Conservation (phyloP, 139 green algal genomes). For the Auxenochlorella pyrenoidosa region DNA sequence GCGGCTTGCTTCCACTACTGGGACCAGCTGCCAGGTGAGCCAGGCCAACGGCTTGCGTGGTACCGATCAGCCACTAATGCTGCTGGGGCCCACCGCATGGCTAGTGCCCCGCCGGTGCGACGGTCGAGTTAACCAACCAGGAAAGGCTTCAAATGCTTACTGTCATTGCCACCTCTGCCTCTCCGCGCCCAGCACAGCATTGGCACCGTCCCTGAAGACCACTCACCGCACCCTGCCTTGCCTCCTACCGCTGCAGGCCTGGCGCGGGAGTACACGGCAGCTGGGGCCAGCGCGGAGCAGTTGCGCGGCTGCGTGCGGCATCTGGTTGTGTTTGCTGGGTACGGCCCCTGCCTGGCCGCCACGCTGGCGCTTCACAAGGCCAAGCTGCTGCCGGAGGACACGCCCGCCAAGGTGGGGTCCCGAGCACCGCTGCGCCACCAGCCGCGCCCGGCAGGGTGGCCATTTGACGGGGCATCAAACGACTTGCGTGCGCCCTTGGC, state of each 20-base stretch:
- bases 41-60: too few relatives aligned
- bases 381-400: slow-evolving; percentile 50
- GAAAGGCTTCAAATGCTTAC: too few relatives aligned
- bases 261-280: slow-evolving; percentile 25
- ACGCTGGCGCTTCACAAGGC: slow-evolving; percentile 60
- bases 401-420: slow-evolving; percentile 58
- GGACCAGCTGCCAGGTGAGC: slow-evolving; percentile 45
- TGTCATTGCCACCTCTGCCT: too few relatives aligned
- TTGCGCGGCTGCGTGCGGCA: slow-evolving; percentile 58
- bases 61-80: too few relatives aligned
- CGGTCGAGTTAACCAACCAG: too few relatives aligned
- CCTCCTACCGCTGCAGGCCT: slow-evolving; percentile 37
- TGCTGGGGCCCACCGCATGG: too few relatives aligned
- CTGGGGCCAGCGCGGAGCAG: slow-evolving; percentile 48
- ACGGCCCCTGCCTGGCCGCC: slow-evolving; percentile 62
- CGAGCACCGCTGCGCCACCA: too few relatives aligned
- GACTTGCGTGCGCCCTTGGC: neutral
- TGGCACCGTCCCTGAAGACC: too few relatives aligned
- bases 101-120: too few relatives aligned
- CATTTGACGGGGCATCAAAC: too few relatives aligned
- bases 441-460: neutral
- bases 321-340: slow-evolving; percentile 66
- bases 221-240: neutral
- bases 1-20: slow-evolving; percentile 51
- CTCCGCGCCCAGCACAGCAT: too few relatives aligned